A percentile compares a stretch with the other conserved stretches of the same genome.
Conservation (phyloP, 1,284 basidiomycete species). For the Ceratobasidium sp. region DNA sequence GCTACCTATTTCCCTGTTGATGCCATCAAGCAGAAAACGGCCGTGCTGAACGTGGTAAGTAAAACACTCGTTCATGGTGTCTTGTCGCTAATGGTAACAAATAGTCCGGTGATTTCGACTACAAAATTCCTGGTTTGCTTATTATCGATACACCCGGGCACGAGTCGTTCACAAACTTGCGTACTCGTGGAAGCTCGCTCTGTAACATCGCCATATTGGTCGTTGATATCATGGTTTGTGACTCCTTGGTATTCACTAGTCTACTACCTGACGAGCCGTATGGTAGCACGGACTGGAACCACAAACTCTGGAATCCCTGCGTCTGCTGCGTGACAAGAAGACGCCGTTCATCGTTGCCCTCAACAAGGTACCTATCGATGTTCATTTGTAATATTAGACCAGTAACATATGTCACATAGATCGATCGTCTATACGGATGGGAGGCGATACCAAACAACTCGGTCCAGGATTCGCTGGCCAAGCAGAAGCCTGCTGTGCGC, state of each 20-base stretch:
- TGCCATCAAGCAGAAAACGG: slow-evolving; percentile 95
- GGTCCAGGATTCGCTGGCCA: slow-evolving; percentile 92
- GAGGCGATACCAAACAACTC: slow-evolving; percentile 90
- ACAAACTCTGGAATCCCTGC: slow-evolving; percentile 96
- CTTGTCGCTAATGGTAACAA: slow-evolving; percentile 40
- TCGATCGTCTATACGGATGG: slow-evolving; percentile 99
- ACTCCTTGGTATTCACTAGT: slow-evolving; percentile 10
- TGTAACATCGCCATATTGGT: slow-evolving; percentile 99
- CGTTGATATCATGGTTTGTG: slow-evolving; percentile 94
- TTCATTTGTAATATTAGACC: slow-evolving; percentile 34
- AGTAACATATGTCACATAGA: slow-evolving; percentile 64
- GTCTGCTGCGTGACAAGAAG: slow-evolving; percentile 92
- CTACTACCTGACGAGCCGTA: slow-evolving; percentile 40
- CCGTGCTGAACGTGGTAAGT: slow-evolving; percentile 86
- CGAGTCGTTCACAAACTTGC: slow-evolving; percentile 99
- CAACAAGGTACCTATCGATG: slow-evolving; percentile 79
- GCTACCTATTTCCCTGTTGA: slow-evolving; percentile 99
- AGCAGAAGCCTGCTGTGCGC: slow-evolving; percentile 85
- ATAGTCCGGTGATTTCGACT: slow-evolving; percentile 86
- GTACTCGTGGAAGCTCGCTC: slow-evolving; percentile 94
- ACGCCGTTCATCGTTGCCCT: slow-evolving; percentile 99
- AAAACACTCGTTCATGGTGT: not conserved
- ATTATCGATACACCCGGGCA: slow-evolving; percentile 99
- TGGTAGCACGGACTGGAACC: slow-evolving; percentile 93
- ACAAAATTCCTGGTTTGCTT: slow-evolving; percentile 97